phyloP scores from a whole-genome alignment of 495 filamentous ascomycete genomes.

The Tetracladium setigerum region DNA sequence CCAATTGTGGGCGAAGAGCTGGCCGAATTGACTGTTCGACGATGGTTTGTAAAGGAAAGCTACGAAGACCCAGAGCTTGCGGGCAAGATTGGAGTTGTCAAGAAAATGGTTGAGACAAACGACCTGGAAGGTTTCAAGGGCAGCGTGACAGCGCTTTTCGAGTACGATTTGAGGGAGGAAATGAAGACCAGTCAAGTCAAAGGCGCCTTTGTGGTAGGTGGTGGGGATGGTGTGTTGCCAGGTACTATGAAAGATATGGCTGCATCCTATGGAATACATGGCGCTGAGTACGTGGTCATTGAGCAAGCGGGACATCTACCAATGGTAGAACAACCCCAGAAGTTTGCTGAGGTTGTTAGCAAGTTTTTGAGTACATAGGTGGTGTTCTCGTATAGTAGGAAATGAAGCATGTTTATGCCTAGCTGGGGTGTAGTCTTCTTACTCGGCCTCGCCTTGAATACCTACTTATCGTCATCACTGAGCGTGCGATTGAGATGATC shows the following conservation, averaged over 20 bases:
- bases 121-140: slow-evolving; percentile 61
- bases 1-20: slow-evolving; percentile 48
- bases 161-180: slow-evolving; percentile 61
- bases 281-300: slow-evolving; percentile 51
- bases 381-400: too few relatives aligned
- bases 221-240: slow-evolving; percentile 65
- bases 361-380: slow-evolving; percentile 34
- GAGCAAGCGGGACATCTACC: slow-evolving; percentile 69
- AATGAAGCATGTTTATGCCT: too few relatives aligned
- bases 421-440: too few relatives aligned
- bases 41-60: slow-evolving; percentile 66
- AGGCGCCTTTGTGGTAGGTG: slow-evolving; percentile 61
- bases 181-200: slow-evolving; percentile 52
- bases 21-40: slow-evolving; percentile 56
- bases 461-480: too few relatives aligned
- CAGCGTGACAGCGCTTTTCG: slow-evolving; percentile 63
- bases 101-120: slow-evolving; percentile 55
- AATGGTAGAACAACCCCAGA: slow-evolving; percentile 68
- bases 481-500: too few relatives aligned
- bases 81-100: slow-evolving; percentile 42
- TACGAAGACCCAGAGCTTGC: slow-evolving; percentile 40
- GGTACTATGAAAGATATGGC: slow-evolving; percentile 71
- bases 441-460: too few relatives aligned
- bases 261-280: slow-evolving; percentile 37
- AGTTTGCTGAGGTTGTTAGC: slow-evolving; percentile 54